Conservation (phyloP, 345 rosid species). For the Hibiscus syriacus region DNA sequence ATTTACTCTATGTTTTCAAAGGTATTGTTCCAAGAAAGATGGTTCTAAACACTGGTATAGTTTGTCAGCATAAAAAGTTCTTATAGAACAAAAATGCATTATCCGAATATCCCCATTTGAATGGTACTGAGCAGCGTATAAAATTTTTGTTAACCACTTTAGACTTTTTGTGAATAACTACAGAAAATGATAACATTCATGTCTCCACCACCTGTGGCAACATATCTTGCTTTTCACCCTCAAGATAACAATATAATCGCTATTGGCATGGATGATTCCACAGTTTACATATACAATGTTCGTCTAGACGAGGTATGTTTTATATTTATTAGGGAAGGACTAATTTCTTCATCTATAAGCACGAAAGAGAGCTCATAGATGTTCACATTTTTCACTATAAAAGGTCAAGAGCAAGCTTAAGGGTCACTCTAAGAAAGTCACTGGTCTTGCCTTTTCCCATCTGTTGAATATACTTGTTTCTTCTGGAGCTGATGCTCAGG, state of each 20-base stretch:
- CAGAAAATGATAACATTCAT: conserved; percentile 38
- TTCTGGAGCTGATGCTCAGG: conserved; percentile 48
- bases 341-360: not conserved
- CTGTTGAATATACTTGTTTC: conserved; percentile 30
- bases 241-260: conserved; percentile 40
- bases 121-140: not conserved
- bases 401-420: conserved; percentile 33
- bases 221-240: conserved; percentile 48
- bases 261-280: conserved; percentile 44
- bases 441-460: conserved; percentile 39
- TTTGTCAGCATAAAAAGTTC: not conserved
- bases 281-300: conserved; percentile 29
- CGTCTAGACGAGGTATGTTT: conserved; percentile 32
- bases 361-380: not conserved
- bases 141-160: conserved; percentile 2
- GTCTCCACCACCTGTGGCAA: conserved; percentile 37
- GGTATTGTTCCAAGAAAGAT: not conserved
- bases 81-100: not conserved
- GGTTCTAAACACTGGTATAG: not conserved
- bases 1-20: not conserved
- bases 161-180: conserved; percentile 4
- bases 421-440: conserved; percentile 36
- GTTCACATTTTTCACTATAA: not conserved
- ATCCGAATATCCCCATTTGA: not conserved
- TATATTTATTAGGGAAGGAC: not conserved